Base-by-base conservation (phyloP, 1,139 yeast genomes). In the Tardiomyces digboiensis region DNA sequence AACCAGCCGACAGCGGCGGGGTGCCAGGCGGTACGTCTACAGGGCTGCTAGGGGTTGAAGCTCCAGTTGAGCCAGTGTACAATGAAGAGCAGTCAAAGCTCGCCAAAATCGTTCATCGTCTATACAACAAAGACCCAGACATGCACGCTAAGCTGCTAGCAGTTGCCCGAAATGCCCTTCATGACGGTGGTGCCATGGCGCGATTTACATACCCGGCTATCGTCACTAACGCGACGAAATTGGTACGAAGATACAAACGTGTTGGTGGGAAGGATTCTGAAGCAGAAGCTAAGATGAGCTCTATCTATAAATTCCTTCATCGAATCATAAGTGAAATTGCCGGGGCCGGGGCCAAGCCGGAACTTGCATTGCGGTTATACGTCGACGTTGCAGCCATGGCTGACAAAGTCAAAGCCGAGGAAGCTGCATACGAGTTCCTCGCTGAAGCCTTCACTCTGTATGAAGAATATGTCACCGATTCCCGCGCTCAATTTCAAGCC, bases 391-490 rank as follows among this genome's bases (percentile, higher is more conserved):
- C 68, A 56, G 73, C 60, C 50, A 66, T 85, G 2, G 91, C 97
- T 0, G 96, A 91, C 61, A 93, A 84, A 59, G 70, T 83, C 36
- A 68, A 65, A 3, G 56, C 74, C 13, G 76, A 74, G 43, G 85
- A 78, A 45, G 78, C 86, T 36, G 72, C 91, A n/a, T 86, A 85
- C 62, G 98, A 91, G 63, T 80, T 87, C 55, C 86, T 84, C 64
- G 89, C 85, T 23, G 95, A 88, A 61, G 82, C 94, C 3, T 87
- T 88, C 60, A 75, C 89, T 2, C 76, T 87, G 1, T 91, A 86
- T 61, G 98, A 91, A 61, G 97, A 91, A 57, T 72, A 79, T 22
- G 69, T 82, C 13, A 68, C 79, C 39, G 87, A 81, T 50, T 78
- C 86, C 0, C 70, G 76, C 43, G 67, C 76, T 3, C 83, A 78